These are phyloP conservation scores for Coemansia sp. DNA, from an alignment of 192 early-diverging fungal genomes.

Conservation along the genomic window DNA sequence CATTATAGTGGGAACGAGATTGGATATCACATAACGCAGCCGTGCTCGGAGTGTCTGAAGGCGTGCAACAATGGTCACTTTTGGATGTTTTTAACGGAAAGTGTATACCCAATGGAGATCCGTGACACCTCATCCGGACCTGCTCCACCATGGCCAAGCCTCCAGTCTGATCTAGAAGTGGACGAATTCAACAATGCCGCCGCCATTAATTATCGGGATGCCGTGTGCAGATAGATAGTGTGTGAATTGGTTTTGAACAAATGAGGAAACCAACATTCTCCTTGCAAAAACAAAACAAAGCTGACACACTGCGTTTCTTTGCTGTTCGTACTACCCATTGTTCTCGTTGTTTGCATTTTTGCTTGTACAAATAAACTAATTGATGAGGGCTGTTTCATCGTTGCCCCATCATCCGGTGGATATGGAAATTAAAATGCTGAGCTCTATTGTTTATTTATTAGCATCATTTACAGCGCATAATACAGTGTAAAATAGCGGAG, in stretches of 20 bases:
- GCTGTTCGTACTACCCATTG: background rate
- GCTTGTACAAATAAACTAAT: background rate
- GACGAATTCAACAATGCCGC: constrained; percentile 24
- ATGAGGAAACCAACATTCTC: too few species aligned
- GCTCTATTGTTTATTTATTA: background rate
- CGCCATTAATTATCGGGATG: constrained; percentile 21
- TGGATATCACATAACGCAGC: constrained; percentile 80
- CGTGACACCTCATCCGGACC: constrained; percentile 20
- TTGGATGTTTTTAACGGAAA: constrained; percentile 92
- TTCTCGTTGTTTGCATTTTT: background rate
- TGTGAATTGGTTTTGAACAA: background rate
- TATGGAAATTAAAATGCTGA: background rate
- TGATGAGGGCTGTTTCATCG: background rate
- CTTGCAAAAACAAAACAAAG: background rate
- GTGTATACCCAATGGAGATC: constrained; percentile 57
- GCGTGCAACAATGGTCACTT: constrained; percentile 96
- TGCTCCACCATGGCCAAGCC: constrained; percentile 19
- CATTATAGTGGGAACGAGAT: constrained; percentile 65
- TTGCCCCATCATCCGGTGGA: background rate
- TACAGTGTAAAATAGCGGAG: background rate
- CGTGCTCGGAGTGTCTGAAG: constrained; percentile 83
- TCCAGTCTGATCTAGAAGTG: constrained; percentile 26
- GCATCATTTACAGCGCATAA: background rate
- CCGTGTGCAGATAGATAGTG: constrained; percentile 35
- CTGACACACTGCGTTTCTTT: too few species aligned